Evolutionary conservation across 108 stramenopile genomes (phyloP).

Genomic region (Aurantiochytrium sp.): DNA sequence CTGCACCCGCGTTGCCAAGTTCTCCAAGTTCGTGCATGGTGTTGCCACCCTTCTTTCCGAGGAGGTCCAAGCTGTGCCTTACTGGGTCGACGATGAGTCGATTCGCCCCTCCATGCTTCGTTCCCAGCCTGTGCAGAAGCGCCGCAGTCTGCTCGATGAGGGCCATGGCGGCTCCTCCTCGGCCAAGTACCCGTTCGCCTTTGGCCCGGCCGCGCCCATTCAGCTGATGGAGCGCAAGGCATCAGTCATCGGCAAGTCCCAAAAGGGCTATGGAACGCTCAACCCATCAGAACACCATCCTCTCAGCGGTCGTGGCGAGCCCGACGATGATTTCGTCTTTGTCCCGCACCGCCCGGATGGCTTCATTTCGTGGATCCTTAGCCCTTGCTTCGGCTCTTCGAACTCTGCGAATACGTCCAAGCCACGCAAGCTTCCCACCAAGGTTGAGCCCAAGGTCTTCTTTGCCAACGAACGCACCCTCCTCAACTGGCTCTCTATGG

Average conservation of each 20-base stretch:
- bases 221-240: constrained; percentile 14
- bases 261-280: background rate
- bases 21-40: constrained; percentile 77
- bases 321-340: background rate
- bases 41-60: constrained; percentile 83
- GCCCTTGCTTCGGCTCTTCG: background rate
- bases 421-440: constrained; percentile 67
- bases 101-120: constrained; percentile 69
- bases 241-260: background rate
- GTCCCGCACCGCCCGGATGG: background rate
- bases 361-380: background rate
- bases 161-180: background rate
- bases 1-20: constrained; percentile 86
- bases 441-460: constrained; percentile 94
- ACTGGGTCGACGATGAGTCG: constrained; percentile 90
- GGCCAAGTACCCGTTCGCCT: background rate
- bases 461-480: constrained; percentile 96
- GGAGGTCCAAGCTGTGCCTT: constrained; percentile 80
- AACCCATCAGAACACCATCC: background rate
- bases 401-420: constrained; percentile 38
- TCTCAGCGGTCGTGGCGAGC: background rate
- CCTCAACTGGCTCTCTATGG: constrained; percentile 82
- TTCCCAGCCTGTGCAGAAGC: constrained; percentile 6
- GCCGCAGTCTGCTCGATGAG: constrained; percentile 23
- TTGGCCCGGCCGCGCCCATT: background rate